Base-by-base conservation (phyloP, 108 stramenopile genomes). In the Fistulifera solaris region DNA sequence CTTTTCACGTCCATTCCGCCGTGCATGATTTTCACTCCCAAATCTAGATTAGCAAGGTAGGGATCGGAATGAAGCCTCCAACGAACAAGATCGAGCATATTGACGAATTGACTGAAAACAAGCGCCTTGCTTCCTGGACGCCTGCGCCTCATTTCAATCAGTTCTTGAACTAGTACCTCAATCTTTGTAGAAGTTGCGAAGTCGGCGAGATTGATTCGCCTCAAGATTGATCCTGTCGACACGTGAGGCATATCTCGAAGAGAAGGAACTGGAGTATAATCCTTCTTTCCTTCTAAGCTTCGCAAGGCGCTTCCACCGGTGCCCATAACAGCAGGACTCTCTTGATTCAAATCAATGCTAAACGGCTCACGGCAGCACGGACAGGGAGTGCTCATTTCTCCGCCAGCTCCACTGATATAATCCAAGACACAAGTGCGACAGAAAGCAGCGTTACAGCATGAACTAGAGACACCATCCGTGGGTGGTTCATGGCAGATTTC, bases 71-170 rank as follows among this genome's bases (percentile, higher is more conserved):
- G 87, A 49, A 98, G 70, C 27, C 96, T 68, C 88, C 89, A 96
- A 25, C 95, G 83, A 52, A 95, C 72, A 4, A 98, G 71, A 55
- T 98, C 97, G 6, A 98, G 80, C 94, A 98, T 95, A 61, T 93
- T 95, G 14, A 96, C 95, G 72, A 96, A 98, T 70, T 98, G 94
- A 13, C 83, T 89, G 62, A 99, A 99, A 0, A 99, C 96, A 35
- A 99, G 87, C 2, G 95, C 96, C 71, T 99, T 99, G 62, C 76
- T 78, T 12, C 95, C 92, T 1, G 89, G 91, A 56, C 94, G 93
- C n/a, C 66, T 65, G 45, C 68, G 59, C 23, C 88, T 72, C 95
- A 96, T 95, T 18, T 50, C 54, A 26, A 94, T 72, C 10, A 99
- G 67, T 58, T 95, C 96, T 61, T 94, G 63, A 26, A 94, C 77